phyloP scores from a whole-genome alignment of 1,284 basidiomycete genomes.

The Vanrija pseudolonga region DNA sequence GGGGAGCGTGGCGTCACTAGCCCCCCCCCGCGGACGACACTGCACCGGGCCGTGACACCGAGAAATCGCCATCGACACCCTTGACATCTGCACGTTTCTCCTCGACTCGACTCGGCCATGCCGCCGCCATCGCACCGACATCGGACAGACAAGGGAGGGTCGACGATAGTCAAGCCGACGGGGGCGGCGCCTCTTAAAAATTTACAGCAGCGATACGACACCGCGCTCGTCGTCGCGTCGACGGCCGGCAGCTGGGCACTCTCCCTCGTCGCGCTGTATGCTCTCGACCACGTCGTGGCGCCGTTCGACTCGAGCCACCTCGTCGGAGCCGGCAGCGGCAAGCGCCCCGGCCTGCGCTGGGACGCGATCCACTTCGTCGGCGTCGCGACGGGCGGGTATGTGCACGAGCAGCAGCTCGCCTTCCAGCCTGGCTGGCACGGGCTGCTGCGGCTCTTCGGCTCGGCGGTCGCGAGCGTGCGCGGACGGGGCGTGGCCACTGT shows the following conservation, averaged over 20 bases:
- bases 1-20: too few species aligned
- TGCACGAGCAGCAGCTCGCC: constrained; percentile 80
- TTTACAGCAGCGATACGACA: too few species aligned
- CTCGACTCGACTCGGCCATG: too few species aligned
- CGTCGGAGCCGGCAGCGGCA: neutral
- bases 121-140: too few species aligned
- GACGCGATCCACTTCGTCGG: constrained; percentile 76
- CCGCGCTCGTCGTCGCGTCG: too few species aligned
- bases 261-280: constrained; percentile 14
- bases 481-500: neutral
- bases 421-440: constrained; percentile 72
- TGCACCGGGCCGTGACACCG: too few species aligned
- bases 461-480: neutral
- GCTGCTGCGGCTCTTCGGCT: constrained; percentile 54
- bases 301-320: constrained; percentile 39
- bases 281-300: constrained; percentile 10
- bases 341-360: constrained; percentile 64
- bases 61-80: too few species aligned
- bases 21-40: too few species aligned
- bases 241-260: constrained; percentile 2
- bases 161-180: too few species aligned
- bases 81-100: too few species aligned
- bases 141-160: too few species aligned
- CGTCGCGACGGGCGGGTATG: constrained; percentile 62
- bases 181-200: too few species aligned